Conservation (phyloP, 202 grass and related monocot genomes). For the Zizania palustris region DNA sequence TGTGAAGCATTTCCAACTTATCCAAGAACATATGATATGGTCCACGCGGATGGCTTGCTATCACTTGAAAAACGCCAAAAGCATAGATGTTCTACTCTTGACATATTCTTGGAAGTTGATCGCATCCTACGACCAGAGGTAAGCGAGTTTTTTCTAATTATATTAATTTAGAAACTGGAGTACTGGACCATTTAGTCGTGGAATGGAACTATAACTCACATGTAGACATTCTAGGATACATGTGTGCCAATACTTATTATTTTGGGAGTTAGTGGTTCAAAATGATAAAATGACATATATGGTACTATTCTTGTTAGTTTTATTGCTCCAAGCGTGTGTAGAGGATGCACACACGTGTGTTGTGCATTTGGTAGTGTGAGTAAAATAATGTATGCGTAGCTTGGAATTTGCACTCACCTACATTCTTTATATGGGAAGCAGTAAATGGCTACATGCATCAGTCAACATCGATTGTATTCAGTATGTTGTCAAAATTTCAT, state of each 20-base stretch:
- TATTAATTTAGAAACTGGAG: constrained; percentile 25
- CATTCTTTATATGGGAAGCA: background rate
- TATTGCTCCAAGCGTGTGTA: too few relatives aligned
- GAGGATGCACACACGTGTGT: too few relatives aligned
- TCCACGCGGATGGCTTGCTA: constrained; percentile 91
- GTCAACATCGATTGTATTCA: background rate
- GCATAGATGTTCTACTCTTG: constrained; percentile 75
- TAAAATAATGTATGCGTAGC: background rate
- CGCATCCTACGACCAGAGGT: constrained; percentile 98
- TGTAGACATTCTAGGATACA: constrained; percentile 28
- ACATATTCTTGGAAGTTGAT: constrained; percentile 97
- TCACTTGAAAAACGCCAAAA: constrained; percentile 66
- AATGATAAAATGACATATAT: too few relatives aligned
- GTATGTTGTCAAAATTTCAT: constrained; percentile 22
- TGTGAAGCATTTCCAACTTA: constrained; percentile 98
- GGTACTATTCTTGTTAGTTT: too few relatives aligned
- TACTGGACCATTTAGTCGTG: background rate
- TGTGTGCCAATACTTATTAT: background rate
- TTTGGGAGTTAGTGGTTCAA: too few relatives aligned
- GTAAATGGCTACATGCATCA: background rate
- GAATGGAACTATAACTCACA: constrained; percentile 6
- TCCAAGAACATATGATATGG: constrained; percentile 99
- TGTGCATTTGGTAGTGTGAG: too few relatives aligned
- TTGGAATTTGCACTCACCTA: background rate
- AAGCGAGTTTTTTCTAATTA: constrained; percentile 32